A percentile compares a stretch with the other conserved stretches of the same genome.
These are phyloP conservation scores for Populus euphratica DNA, from an alignment of 345 rosid genomes.

Conservation along the genomic window DNA sequence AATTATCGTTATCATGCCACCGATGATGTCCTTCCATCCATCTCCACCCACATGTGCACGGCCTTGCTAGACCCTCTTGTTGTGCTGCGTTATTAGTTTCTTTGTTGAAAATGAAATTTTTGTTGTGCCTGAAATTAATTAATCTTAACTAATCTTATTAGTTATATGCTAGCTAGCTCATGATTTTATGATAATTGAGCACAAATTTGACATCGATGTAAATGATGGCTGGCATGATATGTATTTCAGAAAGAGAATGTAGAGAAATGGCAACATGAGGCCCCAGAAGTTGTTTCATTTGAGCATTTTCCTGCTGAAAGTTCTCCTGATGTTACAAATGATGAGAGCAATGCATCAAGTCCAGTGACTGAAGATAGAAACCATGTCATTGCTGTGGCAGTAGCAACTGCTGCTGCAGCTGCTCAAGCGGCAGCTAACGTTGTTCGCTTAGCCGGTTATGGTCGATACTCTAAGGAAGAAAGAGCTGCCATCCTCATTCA, in stretches of 20 bases:
- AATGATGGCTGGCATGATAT: not conserved
- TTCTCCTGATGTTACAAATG: constrained; percentile 73
- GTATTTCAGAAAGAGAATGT: constrained; percentile 35
- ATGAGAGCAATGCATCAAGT: constrained; percentile 49
- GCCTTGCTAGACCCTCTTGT: constrained; percentile 25
- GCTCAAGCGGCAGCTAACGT: constrained; percentile 97
- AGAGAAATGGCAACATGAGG: constrained; percentile 64
- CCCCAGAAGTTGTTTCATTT: constrained; percentile 73
- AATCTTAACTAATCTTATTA: too few relatives aligned
- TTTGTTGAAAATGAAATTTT: not conserved
- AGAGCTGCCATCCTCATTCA: constrained; percentile 85
- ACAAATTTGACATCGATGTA: not conserved
- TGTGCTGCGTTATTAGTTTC: not conserved
- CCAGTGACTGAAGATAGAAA: constrained; percentile 56
- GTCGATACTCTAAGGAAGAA: constrained; percentile 72
- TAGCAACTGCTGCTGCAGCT: constrained; percentile 91
- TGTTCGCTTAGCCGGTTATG: constrained; percentile 80
- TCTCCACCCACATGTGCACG: constrained; percentile 32
- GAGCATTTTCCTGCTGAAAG: constrained; percentile 83
- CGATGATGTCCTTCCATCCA: constrained; percentile 33
- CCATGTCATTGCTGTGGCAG: constrained; percentile 83
- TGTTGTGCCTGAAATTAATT: not conserved
- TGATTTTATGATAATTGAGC: not conserved
- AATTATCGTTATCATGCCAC: constrained; percentile 39
- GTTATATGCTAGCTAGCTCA: not conserved